phyloP scores from a whole-genome alignment of 2,329 filamentous ascomycete genomes.

The Aspergillus tanneri region DNA sequence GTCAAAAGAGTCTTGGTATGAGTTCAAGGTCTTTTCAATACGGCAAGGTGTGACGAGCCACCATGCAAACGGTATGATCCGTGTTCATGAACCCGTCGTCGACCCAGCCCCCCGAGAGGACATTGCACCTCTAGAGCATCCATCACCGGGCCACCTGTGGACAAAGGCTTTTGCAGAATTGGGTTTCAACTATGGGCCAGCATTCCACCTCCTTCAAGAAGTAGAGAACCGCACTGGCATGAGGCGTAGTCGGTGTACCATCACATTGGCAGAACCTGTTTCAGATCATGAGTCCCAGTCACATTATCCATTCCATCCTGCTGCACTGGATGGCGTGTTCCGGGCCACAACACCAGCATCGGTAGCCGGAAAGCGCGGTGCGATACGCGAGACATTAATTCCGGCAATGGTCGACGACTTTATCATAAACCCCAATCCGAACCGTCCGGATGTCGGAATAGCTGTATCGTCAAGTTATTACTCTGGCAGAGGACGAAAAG shows the following conservation, averaged over 20 bases:
- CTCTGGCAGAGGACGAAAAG: conserved; percentile 4
- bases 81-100: background rate
- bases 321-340: conserved; percentile 8
- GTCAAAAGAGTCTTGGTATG: conserved; percentile 7
- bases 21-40: conserved; percentile 5
- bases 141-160: conserved; percentile 8
- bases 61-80: conserved; percentile 7
- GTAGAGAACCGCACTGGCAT: conserved; percentile 9
- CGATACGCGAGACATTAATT: background rate
- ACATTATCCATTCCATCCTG: conserved; percentile 8
- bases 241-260: conserved; percentile 1
- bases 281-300: conserved; percentile 4
- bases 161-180: conserved; percentile 12
- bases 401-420: conserved; percentile 10
- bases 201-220: conserved; percentile 8
- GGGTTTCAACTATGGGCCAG: conserved; percentile 9
- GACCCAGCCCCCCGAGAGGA: background rate
- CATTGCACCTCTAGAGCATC: conserved; percentile 6
- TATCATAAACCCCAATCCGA: conserved; percentile 5
- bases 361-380: background rate
- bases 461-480: conserved; percentile 6
- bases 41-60: background rate
- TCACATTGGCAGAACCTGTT: conserved; percentile 6
- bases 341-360: conserved; percentile 5
- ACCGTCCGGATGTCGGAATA: background rate